These are phyloP conservation scores for Apiospora malaysiana DNA, from an alignment of 2,329 filamentous ascomycete species.

Conservation along the genomic window DNA sequence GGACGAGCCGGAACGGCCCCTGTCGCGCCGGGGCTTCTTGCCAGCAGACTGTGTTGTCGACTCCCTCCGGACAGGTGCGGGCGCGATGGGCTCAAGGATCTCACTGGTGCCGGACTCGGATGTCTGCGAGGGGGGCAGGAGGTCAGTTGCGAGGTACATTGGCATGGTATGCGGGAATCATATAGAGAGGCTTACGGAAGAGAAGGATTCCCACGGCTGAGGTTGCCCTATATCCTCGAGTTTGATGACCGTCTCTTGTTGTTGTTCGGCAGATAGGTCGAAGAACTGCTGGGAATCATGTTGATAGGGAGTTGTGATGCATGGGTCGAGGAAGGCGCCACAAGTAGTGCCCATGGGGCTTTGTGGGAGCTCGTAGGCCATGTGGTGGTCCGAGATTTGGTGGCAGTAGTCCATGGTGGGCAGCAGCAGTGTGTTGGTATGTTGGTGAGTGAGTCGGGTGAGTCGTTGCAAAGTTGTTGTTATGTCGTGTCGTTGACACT, in stretches of 20 bases:
- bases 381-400: neutral
- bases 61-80: neutral
- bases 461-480: neutral
- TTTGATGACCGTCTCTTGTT: slow-evolving; percentile 3
- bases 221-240: slow-evolving; percentile 13
- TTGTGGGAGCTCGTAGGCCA: slow-evolving; percentile 9
- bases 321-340: neutral
- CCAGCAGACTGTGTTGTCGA: neutral
- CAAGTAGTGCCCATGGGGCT: slow-evolving; percentile 4
- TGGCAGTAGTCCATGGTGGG: neutral
- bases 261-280: neutral
- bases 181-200: neutral
- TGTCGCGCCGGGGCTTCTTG: slow-evolving; percentile 1
- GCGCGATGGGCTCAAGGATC: neutral
- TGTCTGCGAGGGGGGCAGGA: neutral
- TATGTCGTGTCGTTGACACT: neutral
- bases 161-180: neutral
- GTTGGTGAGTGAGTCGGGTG: neutral
- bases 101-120: neutral
- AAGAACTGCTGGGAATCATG: slow-evolving; percentile 6
- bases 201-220: slow-evolving; percentile 9
- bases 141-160: neutral
- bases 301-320: neutral
- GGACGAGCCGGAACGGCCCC: slow-evolving; percentile 10
- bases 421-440: neutral